Base-by-base conservation (phyloP, 2,329 filamentous ascomycete species). In the Delphinella strobiligena region DNA sequence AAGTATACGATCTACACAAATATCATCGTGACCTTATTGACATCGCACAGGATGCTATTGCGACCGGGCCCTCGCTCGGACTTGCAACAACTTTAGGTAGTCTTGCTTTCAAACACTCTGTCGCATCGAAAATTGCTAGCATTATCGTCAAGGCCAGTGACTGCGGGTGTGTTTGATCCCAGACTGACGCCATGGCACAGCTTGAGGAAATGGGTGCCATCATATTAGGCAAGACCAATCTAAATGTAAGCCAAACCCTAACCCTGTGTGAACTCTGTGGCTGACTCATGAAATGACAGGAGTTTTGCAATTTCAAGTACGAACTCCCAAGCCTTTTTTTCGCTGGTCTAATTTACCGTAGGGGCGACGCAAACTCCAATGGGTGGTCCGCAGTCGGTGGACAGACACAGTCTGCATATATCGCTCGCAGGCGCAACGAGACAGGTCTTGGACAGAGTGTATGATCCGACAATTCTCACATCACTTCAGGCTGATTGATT, bases 181-280 rank as follows among this genome's bases (percentile, higher is more conserved):
- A n/a, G n/a, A n/a, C n/a, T n/a, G n/a, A n/a, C n/a, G 22, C 7
- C 7, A 27, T 27, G 12, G 22, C 12, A 27, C 22, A 27, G 22
- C 66, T 86, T 24, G 72, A 80, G 3, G 61, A 72, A 31, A 76
- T 78, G 1, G 80, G 80, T 10, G 82, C 78, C 2, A 60, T 86
- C 0, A 62, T 88, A 4, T 62, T 88, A 37, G 82, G 82, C 30
- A 82, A 87, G 55, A 74, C 80, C 1, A 75, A 72, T 1, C 58
- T 87, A 39, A 27, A 7, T 27, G 22, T 27, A 27, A 27, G 22
- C 12, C 22, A n/a, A n/a, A n/a, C n/a, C n/a, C n/a, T n/a, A n/a
- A n/a, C n/a, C n/a, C n/a, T n/a, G n/a, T n/a, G n/a, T n/a, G n/a
- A n/a, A n/a, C n/a, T n/a, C n/a, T n/a, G 7, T 27, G 7, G 22